These are phyloP conservation scores for Trypanosoma cruzi DNA, from an alignment of 208 protist genomes.

Conservation along the genomic window DNA sequence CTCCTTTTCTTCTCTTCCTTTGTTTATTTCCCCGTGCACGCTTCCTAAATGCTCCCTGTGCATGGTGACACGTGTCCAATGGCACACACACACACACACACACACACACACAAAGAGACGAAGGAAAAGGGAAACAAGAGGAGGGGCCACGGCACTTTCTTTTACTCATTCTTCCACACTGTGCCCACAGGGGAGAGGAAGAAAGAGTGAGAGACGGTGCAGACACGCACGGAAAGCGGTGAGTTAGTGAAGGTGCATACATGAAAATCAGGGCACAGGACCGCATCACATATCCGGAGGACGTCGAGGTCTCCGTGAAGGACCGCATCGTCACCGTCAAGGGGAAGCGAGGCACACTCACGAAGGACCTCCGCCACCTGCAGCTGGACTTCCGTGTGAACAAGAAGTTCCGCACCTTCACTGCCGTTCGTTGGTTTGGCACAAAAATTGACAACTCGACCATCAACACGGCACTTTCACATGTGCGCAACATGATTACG, in stretches of 20 bases:
- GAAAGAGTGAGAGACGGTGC: background rate
- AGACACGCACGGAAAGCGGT: background rate
- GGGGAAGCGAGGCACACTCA: slow-evolving; percentile 96
- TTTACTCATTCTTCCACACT: no score
- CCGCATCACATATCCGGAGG: slow-evolving; percentile 70
- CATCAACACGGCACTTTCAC: slow-evolving; percentile 95
- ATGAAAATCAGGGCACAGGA: slow-evolving; percentile 78
- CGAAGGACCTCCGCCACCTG: slow-evolving; percentile 93
- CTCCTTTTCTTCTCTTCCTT: no score
- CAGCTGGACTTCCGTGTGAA: slow-evolving; percentile 90
- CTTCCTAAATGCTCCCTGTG: no score
- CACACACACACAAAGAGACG: no score
- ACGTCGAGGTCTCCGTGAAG: slow-evolving; percentile 61
- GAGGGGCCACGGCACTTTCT: no score
- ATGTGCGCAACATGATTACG: slow-evolving; percentile 99
- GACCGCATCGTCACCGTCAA: slow-evolving; percentile 91
- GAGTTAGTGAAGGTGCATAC: slow-evolving; percentile 77
- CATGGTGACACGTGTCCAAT: no score
- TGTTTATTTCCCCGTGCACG: no score
- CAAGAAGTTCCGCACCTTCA: slow-evolving; percentile 59
- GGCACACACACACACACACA: no score
- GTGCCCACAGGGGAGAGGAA: background rate
- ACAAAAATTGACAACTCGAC: slow-evolving; percentile 94
- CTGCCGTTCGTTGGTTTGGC: slow-evolving; percentile 96
- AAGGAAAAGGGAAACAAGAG: no score